phyloP scores from a whole-genome alignment of 495 filamentous ascomycete species.

The Aspergillus wentii region DNA sequence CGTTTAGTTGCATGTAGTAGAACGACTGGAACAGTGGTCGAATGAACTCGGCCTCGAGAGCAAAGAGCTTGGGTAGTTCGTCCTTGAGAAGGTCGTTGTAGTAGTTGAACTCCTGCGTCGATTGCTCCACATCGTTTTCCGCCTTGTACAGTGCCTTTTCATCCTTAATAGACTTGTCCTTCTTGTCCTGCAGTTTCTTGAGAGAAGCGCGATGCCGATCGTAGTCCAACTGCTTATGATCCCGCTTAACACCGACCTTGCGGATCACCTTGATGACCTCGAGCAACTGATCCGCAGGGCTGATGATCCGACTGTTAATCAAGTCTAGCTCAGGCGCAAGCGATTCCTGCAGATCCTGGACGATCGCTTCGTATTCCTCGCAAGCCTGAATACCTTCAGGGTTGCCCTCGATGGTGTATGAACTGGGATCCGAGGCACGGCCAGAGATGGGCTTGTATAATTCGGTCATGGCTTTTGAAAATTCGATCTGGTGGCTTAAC shows the following conservation, averaged over 20 bases:
- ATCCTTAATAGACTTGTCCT: slow-evolving; percentile 92
- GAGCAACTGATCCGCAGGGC: slow-evolving; percentile 89
- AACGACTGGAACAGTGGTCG: slow-evolving; percentile 96
- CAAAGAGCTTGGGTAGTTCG: slow-evolving; percentile 89
- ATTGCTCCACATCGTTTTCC: slow-evolving; percentile 84
- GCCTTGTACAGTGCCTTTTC: slow-evolving; percentile 97
- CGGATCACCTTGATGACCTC: slow-evolving; percentile 93
- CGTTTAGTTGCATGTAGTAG: slow-evolving; percentile 99
- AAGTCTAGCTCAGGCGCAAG: slow-evolving; percentile 91
- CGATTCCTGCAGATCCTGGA: slow-evolving; percentile 83
- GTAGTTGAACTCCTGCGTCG: slow-evolving; percentile 93
- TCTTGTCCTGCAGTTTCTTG: slow-evolving; percentile 97
- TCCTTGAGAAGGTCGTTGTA: slow-evolving; percentile 96
- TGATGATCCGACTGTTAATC: slow-evolving; percentile 89
- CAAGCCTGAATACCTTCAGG: slow-evolving; percentile 92
- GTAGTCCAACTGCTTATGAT: slow-evolving; percentile 97
- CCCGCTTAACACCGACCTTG: slow-evolving; percentile 82
- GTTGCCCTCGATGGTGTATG: slow-evolving; percentile 75
- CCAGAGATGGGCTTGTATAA: slow-evolving; percentile 98
- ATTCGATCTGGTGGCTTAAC: slow-evolving; percentile 96
- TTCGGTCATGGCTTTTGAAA: slow-evolving; percentile 90
- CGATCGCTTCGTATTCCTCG: slow-evolving; percentile 92
- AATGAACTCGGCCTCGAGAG: slow-evolving; percentile 94
- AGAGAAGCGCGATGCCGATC: slow-evolving; percentile 76
- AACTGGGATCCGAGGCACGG: slow-evolving; percentile 88